Evolutionary conservation across 805 yeast genomes (phyloP), one percentile per base, ranked within the genome.

Genomic region (Metschnikowia kofuensis): DNA sequence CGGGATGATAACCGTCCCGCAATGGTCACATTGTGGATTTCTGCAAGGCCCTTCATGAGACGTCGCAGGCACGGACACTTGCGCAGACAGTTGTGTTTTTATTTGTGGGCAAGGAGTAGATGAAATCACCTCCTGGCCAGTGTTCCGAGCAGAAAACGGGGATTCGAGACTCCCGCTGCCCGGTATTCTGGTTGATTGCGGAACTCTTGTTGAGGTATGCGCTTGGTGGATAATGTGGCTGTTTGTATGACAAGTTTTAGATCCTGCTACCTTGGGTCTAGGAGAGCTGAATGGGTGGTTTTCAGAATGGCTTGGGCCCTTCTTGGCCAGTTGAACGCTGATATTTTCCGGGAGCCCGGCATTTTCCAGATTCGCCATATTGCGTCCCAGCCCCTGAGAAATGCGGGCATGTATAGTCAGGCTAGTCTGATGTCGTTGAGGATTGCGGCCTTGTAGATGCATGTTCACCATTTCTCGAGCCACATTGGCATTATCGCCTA

Each of bases 1-100:
- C 0, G 95, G 94, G n/a, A 85, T 84, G 8, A 86, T 84, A 35
- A 85, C 87, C 3, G 77, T 68, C 0, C 91, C 90, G 66, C 94
- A 87, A 49, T 79, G 79, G 2, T 61, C 67, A 61, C 92, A 86
- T 56, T 71, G 75, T 4, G 77, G 78, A 51, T 74, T 74, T 29
- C 53, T 61, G 51, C 77, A 72, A 16, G 59, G 52, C 12, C 67
- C 70, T 6, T 55, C 44, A 51, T 75, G 80, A 14, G 63, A 57
- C 42, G 60, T 68, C 0, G 81, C 80, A 0, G 82, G 82, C 1
- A 77, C 73, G 5, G 62, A 60, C 32, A 61, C 65, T 4, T 26
- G 39, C 11, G 48, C 15, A 21, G 21, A 21, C 21, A 21, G 21
- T 21, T 21, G 21, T n/a, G 15, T 34, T 34, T 34, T n/a, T 14